Conservation (phyloP, 129 eudicot genomes). For the Escallonia rubra region DNA sequence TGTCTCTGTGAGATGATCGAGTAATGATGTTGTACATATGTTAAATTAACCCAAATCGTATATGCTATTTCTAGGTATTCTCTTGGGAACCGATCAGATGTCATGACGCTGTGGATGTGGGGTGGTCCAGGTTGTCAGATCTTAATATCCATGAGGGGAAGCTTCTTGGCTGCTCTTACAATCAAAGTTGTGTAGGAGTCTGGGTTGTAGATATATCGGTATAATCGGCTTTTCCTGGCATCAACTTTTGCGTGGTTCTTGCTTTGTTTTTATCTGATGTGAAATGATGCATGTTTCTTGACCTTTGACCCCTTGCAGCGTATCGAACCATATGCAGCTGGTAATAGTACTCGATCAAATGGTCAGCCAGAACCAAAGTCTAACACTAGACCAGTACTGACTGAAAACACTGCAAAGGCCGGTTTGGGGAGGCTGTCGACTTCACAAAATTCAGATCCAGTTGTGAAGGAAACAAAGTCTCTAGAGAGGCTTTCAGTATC, state of each 20-base stretch:
- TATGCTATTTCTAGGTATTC: constrained; percentile 47
- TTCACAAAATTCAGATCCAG: constrained; percentile 66
- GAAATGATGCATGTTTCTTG: constrained; percentile 13
- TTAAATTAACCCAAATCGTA: not conserved
- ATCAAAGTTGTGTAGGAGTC: constrained; percentile 99
- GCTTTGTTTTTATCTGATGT: constrained; percentile 14
- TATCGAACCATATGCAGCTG: constrained; percentile 65
- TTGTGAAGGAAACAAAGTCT: constrained; percentile 67
- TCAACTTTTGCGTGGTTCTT: not conserved
- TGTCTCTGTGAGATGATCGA: not conserved
- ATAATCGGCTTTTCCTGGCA: constrained; percentile 13
- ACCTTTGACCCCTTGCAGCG: constrained; percentile 45
- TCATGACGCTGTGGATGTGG: constrained; percentile 96
- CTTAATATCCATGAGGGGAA: constrained; percentile 96
- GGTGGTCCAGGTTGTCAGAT: constrained; percentile 92
- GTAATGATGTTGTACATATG: constrained; percentile 4
- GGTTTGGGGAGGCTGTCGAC: constrained; percentile 59
- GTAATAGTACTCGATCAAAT: constrained; percentile 32
- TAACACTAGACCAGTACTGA: constrained; percentile 35
- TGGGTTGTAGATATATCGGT: constrained; percentile 99
- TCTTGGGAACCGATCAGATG: constrained; percentile 97
- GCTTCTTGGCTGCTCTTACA: constrained; percentile 96
- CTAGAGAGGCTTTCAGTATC: constrained; percentile 52
- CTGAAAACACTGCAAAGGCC: constrained; percentile 53
- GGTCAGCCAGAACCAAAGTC: constrained; percentile 54